Evolutionary conservation across 2,329 filamentous ascomycete species (phyloP), one percentile per base, ranked within the genome.

Genomic region (Calonectria hongkongensis): DNA sequence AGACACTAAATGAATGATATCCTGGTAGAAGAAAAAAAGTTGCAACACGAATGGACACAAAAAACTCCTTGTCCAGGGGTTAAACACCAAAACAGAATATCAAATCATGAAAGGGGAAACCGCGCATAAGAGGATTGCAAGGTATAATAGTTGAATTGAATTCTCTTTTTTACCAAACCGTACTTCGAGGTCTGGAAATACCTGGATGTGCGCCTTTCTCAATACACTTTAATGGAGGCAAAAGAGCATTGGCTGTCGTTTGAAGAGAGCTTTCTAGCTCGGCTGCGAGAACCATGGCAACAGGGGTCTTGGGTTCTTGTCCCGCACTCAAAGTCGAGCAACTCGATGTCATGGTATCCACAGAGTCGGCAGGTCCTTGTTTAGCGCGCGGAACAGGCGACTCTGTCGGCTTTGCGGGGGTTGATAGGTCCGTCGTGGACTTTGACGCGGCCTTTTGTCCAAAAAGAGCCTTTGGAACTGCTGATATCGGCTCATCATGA

Each of bases 291-390:
- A 74, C 60, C 76, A 79, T 78, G 28, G 76, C 76, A n/a, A 72
- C 71, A 18, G 76, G 76, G 21, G 76, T 79, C 66, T 75, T 79
- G 13, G 73, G 74, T 33, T 73, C 76, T 8, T 69, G 47, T 10
- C 39, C 56, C 16, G 51, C 21, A 36, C 48, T 68, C 30, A 70
- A 45, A 21, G 66, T 50, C 28, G 66, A 54, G 16, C 27, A 15
- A 5, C 58, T 67, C 4, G 70, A 60, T 21, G 68, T 43, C 41
- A 47, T 48, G 15, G 50, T 50, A n/a, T 33, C 48, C 9, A 70
- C 51, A 18, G 41, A 51, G 15, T 56, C 62, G 30, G 13, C 56
- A 13, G 15, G 18, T 16, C 21, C 50, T 58, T 50, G 60, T 33
- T 66, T 39, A n/a, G 28, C 60, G 48, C 60, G 68, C 30, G 28